Evolutionary conservation across 345 rosid species (phyloP).

Genomic region (Syzygium grande): DNA sequence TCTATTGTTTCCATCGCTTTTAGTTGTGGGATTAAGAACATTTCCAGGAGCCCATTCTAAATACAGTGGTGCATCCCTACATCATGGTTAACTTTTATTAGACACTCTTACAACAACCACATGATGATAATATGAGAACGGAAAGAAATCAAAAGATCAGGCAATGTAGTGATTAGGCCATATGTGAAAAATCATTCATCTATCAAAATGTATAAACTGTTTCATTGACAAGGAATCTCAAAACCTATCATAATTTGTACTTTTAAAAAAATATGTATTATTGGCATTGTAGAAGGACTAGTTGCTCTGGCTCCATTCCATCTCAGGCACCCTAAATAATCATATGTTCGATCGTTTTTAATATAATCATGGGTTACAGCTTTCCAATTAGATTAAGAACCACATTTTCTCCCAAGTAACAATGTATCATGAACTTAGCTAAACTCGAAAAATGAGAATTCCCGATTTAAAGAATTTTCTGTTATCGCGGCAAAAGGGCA

Average conservation of each 20-base stretch:
- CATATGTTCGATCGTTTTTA: neutral
- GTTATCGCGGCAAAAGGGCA: neutral
- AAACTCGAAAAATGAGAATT: neutral
- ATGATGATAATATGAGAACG: neutral
- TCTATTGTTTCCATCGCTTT: constrained; percentile 21
- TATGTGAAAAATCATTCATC: neutral
- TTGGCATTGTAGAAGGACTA: neutral
- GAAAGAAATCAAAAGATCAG: neutral
- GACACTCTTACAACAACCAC: neutral
- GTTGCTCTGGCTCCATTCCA: neutral
- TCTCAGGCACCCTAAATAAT: neutral
- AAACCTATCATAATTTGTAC: neutral
- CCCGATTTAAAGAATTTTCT: neutral
- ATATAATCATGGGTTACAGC: neutral
- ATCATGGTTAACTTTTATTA: neutral
- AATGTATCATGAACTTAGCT: neutral
- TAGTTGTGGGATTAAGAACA: constrained; percentile 45
- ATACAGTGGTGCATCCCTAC: constrained; percentile 84
- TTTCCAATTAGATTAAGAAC: neutral
- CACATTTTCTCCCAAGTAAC: neutral
- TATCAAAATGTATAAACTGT: neutral
- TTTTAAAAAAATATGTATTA: neutral
- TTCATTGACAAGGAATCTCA: neutral
- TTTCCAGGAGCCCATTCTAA: constrained; percentile 87
- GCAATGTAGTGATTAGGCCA: neutral